Evolutionary conservation across 345 rosid species (phyloP).

Genomic region (Dimocarpus longan): DNA sequence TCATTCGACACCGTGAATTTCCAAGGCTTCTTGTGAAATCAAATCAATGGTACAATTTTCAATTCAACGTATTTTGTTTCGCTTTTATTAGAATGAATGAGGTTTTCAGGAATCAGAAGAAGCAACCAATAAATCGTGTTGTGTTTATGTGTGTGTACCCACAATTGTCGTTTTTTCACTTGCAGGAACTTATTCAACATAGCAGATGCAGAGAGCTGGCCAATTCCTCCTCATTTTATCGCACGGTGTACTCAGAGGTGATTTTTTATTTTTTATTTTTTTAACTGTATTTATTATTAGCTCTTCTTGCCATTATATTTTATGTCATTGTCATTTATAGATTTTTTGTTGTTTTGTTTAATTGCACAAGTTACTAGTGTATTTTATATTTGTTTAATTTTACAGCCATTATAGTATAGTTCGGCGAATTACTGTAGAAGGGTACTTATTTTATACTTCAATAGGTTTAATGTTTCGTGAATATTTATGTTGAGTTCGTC

Average conservation of each 20-base stretch:
- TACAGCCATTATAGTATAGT: background rate
- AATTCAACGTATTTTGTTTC: background rate
- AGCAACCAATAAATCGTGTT: background rate
- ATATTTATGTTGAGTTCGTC: background rate
- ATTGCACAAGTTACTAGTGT: background rate
- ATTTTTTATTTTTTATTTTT: background rate
- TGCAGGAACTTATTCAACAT: conserved; percentile 39
- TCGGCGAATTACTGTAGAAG: background rate
- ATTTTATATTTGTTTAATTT: too few species aligned
- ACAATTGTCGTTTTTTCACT: background rate
- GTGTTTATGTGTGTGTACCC: background rate
- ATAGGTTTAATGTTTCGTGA: background rate
- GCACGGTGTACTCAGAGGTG: conserved; percentile 72
- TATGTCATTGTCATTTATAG: background rate
- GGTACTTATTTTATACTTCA: background rate
- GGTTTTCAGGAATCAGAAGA: background rate
- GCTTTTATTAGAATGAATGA: too few species aligned
- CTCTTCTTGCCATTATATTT: background rate
- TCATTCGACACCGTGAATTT: background rate
- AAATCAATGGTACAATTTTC: background rate
- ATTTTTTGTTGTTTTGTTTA: background rate
- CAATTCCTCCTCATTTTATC: conserved; percentile 54
- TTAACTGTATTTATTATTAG: background rate
- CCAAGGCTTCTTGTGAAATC: background rate
- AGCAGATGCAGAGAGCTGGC: conserved; percentile 46